These are phyloP conservation scores for Magnaporthiopsis incrustans DNA, from an alignment of 2,329 filamentous ascomycete genomes.

Conservation along the genomic window DNA sequence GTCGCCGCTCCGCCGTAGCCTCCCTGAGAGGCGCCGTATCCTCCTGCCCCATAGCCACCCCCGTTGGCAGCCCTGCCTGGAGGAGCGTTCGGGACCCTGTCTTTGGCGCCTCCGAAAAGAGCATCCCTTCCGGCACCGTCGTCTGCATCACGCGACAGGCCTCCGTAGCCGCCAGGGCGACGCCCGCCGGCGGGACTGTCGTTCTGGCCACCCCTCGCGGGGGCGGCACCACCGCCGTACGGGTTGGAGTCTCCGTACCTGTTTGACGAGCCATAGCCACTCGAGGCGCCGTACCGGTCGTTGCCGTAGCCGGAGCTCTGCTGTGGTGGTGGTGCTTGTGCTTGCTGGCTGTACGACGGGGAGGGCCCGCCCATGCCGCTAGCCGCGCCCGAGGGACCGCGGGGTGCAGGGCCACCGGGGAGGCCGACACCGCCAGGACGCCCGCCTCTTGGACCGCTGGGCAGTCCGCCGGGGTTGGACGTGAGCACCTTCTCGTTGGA, in stretches of 20 bases:
- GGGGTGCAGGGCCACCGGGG: slow-evolving; percentile 27
- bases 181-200: slow-evolving; percentile 4
- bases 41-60: slow-evolving; percentile 14
- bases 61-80: slow-evolving; percentile 8
- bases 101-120: slow-evolving; percentile 50
- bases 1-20: slow-evolving; percentile 1
- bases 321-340: slow-evolving; percentile 19
- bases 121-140: slow-evolving; percentile 51
- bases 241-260: slow-evolving; percentile 35
- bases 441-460: slow-evolving; percentile 16
- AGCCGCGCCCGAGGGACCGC: slow-evolving; percentile 9
- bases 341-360: slow-evolving; percentile 21
- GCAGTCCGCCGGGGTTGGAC: slow-evolving; percentile 18
- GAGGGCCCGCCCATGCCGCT: slow-evolving; percentile 17
- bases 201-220: slow-evolving; percentile 21
- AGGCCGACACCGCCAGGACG: slow-evolving; percentile 20
- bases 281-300: slow-evolving; percentile 42
- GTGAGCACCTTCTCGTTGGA: slow-evolving; percentile 36
- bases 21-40: slow-evolving; percentile 12
- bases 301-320: slow-evolving; percentile 40
- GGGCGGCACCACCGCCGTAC: slow-evolving; percentile 10
- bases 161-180: slow-evolving; percentile 53
- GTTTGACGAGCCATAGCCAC: slow-evolving; percentile 42
- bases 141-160: slow-evolving; percentile 39
- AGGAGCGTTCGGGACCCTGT: slow-evolving; percentile 27